Conservation (phyloP, 169 alveolate genomes). For the Perkinsus olseni region DNA sequence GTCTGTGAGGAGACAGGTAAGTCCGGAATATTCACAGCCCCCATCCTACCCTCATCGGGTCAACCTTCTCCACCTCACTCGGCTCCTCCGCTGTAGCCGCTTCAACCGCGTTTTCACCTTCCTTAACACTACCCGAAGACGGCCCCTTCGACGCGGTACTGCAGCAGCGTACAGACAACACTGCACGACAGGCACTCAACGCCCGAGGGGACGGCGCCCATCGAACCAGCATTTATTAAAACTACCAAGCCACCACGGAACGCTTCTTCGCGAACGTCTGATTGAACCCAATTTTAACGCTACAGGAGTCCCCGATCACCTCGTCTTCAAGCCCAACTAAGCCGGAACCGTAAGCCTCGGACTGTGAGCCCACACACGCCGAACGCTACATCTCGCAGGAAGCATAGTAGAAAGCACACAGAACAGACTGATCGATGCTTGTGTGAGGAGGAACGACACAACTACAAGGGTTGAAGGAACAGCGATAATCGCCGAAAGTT, state of each 20-base stretch:
- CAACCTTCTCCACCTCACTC: not conserved
- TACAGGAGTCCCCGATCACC: too few species aligned
- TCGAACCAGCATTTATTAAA: not conserved
- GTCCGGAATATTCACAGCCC: not conserved
- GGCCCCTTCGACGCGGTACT: not conserved
- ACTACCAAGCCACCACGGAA: not conserved
- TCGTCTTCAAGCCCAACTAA: too few species aligned
- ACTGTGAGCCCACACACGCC: too few species aligned
- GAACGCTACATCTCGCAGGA: too few species aligned
- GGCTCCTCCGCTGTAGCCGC: not conserved
- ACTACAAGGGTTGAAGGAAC: too few species aligned
- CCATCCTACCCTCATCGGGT: not conserved
- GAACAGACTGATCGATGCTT: too few species aligned
- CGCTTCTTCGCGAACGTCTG: too few species aligned
- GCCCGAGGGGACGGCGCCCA: not conserved
- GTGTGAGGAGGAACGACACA: too few species aligned
- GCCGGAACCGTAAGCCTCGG: too few species aligned
- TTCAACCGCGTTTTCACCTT: not conserved
- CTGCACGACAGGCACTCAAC: not conserved
- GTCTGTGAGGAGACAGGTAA: not conserved
- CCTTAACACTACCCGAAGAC: not conserved
- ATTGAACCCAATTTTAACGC: too few species aligned
- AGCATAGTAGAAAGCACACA: too few species aligned
- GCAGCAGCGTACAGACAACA: not conserved
- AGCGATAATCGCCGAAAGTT: not conserved